phyloP scores from a whole-genome alignment of 1,284 basidiomycete species.

The Trichosporon sp. region DNA sequence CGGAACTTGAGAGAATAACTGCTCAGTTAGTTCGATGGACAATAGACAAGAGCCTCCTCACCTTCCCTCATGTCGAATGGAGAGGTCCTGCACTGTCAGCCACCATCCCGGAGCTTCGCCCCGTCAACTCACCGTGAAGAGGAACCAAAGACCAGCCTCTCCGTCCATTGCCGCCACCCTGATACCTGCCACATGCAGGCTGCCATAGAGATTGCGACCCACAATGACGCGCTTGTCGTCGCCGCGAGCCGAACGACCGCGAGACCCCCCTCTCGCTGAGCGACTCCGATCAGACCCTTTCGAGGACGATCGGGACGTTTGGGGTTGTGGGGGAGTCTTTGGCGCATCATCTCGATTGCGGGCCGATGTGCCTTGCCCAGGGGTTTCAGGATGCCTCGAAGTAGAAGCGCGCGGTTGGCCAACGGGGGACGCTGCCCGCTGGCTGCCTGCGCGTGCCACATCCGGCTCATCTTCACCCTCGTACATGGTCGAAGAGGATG shows the following conservation, averaged over 20 bases:
- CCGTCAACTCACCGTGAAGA: conserved; percentile 46
- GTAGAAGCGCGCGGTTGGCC: neutral
- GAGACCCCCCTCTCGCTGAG: conserved; percentile 7
- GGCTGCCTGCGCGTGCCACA: neutral
- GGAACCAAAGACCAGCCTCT: conserved; percentile 49
- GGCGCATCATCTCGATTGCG: conserved; percentile 1
- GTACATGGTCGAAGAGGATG: neutral
- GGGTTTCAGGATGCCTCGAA: conserved; percentile 4
- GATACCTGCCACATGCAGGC: conserved; percentile 45
- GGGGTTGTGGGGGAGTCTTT: neutral
- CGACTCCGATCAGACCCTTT: neutral
- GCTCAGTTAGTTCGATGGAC: neutral
- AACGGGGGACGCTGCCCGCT: neutral
- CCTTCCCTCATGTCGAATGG: conserved; percentile 48
- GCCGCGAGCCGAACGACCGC: conserved; percentile 11
- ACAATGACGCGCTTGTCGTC: neutral
- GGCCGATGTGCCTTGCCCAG: neutral
- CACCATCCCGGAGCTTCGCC: neutral
- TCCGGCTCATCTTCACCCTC: neutral
- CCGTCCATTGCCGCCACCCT: conserved; percentile 45
- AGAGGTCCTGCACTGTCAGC: conserved; percentile 42
- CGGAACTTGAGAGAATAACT: conserved; percentile 47
- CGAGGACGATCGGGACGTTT: neutral
- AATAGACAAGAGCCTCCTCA: conserved; percentile 27
- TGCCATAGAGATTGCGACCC: conserved; percentile 46